Conservation (phyloP, 345 rosid genomes). For the Moringa oleifera region DNA sequence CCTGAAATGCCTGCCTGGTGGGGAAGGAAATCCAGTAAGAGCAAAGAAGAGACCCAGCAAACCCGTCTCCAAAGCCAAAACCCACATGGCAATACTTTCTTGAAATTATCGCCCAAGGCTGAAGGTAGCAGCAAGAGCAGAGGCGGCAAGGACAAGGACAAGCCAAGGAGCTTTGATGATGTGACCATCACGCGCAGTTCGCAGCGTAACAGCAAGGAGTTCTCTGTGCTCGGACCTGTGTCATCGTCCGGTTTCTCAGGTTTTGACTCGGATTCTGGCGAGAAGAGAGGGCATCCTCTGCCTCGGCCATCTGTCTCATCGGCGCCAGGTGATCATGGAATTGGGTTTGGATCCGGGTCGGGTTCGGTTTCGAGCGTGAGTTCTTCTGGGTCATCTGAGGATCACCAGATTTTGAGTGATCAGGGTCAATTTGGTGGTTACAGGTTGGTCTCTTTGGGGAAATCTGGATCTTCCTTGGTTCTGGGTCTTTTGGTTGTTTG, state of each 20-base stretch:
- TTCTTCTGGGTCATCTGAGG: conserved; percentile 84
- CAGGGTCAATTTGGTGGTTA: conserved; percentile 34
- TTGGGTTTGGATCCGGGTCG: conserved; percentile 55
- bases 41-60: conserved; percentile 38
- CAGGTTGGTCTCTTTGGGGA: conserved; percentile 36
- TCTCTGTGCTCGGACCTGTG: conserved; percentile 21
- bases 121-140: conserved; percentile 14
- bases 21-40: conserved; percentile 52
- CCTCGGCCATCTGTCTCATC: conserved; percentile 56
- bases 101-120: conserved; percentile 14
- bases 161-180: conserved; percentile 35
- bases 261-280: conserved; percentile 63
- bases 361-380: conserved; percentile 69
- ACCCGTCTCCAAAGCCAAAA: conserved; percentile 7
- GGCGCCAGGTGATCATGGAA: conserved; percentile 31
- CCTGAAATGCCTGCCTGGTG: conserved; percentile 77
- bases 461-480: not conserved
- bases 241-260: conserved; percentile 53
- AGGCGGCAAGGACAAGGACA: conserved; percentile 20
- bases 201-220: conserved; percentile 48
- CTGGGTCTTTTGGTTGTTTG: not conserved
- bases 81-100: conserved; percentile 13
- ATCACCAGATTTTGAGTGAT: conserved; percentile 36
- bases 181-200: conserved; percentile 30
- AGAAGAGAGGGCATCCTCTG: conserved; percentile 61